Conservation (phyloP, 495 filamentous ascomycete species). For the Hypoxylon trugodes region DNA sequence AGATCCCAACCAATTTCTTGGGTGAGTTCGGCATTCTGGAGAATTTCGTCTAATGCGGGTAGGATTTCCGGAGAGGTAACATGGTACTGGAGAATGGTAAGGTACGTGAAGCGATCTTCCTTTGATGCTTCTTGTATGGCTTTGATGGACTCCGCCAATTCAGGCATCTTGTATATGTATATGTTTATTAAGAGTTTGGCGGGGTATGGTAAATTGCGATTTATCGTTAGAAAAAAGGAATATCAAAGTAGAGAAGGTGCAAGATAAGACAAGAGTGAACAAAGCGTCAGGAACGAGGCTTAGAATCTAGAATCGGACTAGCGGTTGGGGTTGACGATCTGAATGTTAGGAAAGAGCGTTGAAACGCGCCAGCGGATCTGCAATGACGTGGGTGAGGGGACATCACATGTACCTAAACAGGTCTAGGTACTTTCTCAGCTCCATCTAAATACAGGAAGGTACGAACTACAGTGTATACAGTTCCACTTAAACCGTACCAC, state of each 20-base stretch:
- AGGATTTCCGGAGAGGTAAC: constrained; percentile 75
- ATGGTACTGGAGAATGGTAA: constrained; percentile 87
- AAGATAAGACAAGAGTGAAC: not conserved
- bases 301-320: constrained; percentile 2
- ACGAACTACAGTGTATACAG: constrained; percentile 12
- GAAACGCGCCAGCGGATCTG: not conserved
- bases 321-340: constrained; percentile 11
- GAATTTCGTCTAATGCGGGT: constrained; percentile 75
- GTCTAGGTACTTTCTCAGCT: too few species aligned
- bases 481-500: not conserved
- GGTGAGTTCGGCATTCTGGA: constrained; percentile 85
- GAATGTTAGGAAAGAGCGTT: not conserved
- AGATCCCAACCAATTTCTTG: constrained; percentile 97
- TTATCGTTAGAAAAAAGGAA: too few species aligned
- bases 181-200: too few species aligned
- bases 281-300: not conserved
- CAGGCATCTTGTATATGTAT: constrained; percentile 34
- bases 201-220: not conserved
- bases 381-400: constrained; percentile 36
- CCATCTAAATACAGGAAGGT: constrained; percentile 13
- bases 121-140: constrained; percentile 43
- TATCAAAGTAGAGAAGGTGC: not conserved
- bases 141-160: constrained; percentile 41
- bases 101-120: constrained; percentile 82
- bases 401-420: not conserved